phyloP scores from a whole-genome alignment of 2,329 filamentous ascomycete genomes.

The Pestalotiopsis sp. region DNA sequence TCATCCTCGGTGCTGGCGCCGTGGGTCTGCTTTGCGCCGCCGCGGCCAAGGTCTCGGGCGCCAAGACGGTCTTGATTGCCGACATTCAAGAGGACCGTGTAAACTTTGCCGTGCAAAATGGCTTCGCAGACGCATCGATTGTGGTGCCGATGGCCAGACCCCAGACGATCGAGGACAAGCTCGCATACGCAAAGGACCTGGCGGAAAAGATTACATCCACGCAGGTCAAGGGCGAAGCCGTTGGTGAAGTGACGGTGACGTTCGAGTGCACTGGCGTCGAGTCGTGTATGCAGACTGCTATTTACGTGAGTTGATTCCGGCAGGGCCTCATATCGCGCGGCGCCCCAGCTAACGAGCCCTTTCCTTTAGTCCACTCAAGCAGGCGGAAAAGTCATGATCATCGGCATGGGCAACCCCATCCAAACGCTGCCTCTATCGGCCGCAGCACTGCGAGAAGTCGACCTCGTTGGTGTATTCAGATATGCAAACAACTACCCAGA shows the following conservation, averaged over 20 bases:
- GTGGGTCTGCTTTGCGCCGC: constrained; percentile 61
- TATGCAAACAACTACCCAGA: constrained; percentile 74
- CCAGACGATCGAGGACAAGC: constrained; percentile 52
- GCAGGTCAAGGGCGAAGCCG: constrained; percentile 33
- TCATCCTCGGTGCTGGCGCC: constrained; percentile 62
- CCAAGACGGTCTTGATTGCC: constrained; percentile 50
- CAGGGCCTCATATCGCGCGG: background rate
- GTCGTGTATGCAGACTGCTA: constrained; percentile 71
- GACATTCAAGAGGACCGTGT: constrained; percentile 58
- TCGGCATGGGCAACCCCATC: constrained; percentile 77
- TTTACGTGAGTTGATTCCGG: constrained; percentile 54
- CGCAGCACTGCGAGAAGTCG: constrained; percentile 72
- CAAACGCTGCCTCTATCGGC: constrained; percentile 74
- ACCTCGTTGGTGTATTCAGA: constrained; percentile 76
- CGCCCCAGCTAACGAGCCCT: background rate
- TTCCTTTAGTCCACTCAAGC: constrained; percentile 54
- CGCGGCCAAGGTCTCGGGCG: constrained; percentile 51
- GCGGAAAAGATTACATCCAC: constrained; percentile 43
- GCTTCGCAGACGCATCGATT: constrained; percentile 54
- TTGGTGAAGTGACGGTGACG: constrained; percentile 65
- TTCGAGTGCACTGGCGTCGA: constrained; percentile 82
- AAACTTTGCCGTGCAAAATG: constrained; percentile 55
- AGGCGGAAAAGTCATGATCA: constrained; percentile 72
- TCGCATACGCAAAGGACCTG: constrained; percentile 50
- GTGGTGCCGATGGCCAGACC: constrained; percentile 50